Conservation (phyloP, 2,329 filamentous ascomycete genomes). For the Grosmannia penicillata region DNA sequence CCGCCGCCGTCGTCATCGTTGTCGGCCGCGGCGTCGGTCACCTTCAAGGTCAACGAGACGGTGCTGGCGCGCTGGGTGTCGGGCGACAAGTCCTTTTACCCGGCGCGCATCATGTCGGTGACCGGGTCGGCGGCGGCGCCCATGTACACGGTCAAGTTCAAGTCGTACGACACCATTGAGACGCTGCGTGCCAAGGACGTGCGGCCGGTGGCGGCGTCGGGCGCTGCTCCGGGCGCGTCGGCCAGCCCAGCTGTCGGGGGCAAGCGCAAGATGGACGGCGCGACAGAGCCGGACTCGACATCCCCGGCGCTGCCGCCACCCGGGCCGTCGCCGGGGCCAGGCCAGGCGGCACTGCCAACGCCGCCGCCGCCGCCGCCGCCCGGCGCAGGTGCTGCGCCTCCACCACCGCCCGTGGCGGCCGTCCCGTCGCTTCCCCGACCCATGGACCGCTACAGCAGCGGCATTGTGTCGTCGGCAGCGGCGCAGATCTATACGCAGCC, state of each 20-base stretch:
- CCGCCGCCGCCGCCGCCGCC: constrained; percentile 17
- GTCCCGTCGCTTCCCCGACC: constrained; percentile 9
- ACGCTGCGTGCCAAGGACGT: constrained; percentile 73
- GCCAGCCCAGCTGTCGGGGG: constrained; percentile 24
- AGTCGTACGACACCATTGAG: constrained; percentile 75
- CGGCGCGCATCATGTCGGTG: constrained; percentile 82
- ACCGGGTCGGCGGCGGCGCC: constrained; percentile 84
- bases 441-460: constrained; percentile 19
- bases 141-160: constrained; percentile 91
- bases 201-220: constrained; percentile 42
- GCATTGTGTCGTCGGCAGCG: constrained; percentile 39
- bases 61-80: constrained; percentile 84
- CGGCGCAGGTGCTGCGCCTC: too few relatives aligned
- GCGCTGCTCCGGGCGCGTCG: not conserved
- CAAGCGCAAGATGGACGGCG: constrained; percentile 49
- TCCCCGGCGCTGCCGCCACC: not conserved
- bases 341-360: constrained; percentile 15
- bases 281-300: constrained; percentile 15
- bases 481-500: constrained; percentile 42
- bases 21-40: constrained; percentile 20
- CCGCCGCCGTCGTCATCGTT: constrained; percentile 60
- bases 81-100: constrained; percentile 81
- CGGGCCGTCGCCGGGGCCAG: not conserved
- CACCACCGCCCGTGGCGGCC: constrained; percentile 11
- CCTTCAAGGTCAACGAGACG: constrained; percentile 76